These are phyloP conservation scores for Rhizopogon sp. DNA, from an alignment of 768 basidiomycete species.

Conservation along the genomic window DNA sequence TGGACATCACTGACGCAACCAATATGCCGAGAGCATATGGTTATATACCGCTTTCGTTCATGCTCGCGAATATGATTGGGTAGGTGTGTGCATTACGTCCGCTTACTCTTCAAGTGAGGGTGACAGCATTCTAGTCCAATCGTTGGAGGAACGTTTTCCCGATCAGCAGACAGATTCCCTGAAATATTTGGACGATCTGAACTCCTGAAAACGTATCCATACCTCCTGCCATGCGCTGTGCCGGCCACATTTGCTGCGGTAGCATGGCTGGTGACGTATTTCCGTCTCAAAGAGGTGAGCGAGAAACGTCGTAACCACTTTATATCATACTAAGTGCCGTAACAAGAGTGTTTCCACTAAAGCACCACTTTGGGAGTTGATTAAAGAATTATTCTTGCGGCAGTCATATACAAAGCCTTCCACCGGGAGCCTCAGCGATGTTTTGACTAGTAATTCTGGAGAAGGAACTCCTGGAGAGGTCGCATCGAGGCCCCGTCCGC, in stretches of 20 bases:
- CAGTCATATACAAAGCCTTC: background rate
- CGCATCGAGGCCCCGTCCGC: slow-evolving; percentile 30
- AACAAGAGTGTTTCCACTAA: background rate
- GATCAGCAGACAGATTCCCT: slow-evolving; percentile 64
- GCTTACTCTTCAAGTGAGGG: background rate
- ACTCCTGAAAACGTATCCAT: slow-evolving; percentile 65
- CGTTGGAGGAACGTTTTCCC: slow-evolving; percentile 60
- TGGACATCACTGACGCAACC: slow-evolving; percentile 34
- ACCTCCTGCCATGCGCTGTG: slow-evolving; percentile 67
- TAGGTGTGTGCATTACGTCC: slow-evolving; percentile 17
- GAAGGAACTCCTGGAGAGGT: background rate
- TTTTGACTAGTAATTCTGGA: background rate
- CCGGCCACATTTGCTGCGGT: slow-evolving; percentile 49
- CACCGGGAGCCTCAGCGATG: background rate
- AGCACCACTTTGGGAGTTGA: background rate
- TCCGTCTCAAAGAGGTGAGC: slow-evolving; percentile 52
- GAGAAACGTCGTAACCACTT: background rate
- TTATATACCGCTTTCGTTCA: slow-evolving; percentile 49
- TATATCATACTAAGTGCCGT: background rate
- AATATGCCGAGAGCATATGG: slow-evolving; percentile 41
- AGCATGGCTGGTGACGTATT: slow-evolving; percentile 42
- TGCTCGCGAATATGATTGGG: slow-evolving; percentile 39
- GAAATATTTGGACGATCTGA: slow-evolving; percentile 44
- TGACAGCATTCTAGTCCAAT: slow-evolving; percentile 42
- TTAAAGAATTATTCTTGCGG: background rate